These are phyloP conservation scores for Aspergillus panamensis DNA, from an alignment of 495 filamentous ascomycete species.

Conservation along the genomic window DNA sequence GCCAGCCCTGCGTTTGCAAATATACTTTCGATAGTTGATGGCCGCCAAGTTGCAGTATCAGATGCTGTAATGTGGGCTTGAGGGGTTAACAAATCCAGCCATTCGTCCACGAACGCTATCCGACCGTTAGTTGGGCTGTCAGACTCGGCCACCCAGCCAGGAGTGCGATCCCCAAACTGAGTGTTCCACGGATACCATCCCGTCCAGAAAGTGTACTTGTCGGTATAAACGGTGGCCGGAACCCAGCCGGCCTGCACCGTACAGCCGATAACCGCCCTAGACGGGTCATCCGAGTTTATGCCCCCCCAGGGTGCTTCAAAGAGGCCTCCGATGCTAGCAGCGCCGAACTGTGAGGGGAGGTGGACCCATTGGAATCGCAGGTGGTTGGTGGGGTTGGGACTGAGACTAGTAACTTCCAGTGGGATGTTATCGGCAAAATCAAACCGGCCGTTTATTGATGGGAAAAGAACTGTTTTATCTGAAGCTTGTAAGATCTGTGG, in stretches of 20 bases:
- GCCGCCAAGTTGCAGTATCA: too few species aligned
- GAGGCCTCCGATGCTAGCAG: slow-evolving; percentile 13
- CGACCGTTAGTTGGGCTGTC: too few species aligned
- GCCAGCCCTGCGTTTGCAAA: slow-evolving; percentile 3
- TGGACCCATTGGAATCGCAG: slow-evolving; percentile 17
- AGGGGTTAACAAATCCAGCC: slow-evolving; percentile 18
- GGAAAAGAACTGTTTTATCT: too few species aligned
- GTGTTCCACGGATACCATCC: neutral
- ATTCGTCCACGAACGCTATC: slow-evolving; percentile 9
- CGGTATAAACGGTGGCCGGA: slow-evolving; percentile 14
- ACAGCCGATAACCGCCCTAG: slow-evolving; percentile 19
- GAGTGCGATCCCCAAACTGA: neutral
- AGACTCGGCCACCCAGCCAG: too few species aligned
- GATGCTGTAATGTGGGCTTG: neutral
- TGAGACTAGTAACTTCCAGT: neutral
- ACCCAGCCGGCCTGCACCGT: slow-evolving; percentile 20
- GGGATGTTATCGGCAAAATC: too few species aligned
- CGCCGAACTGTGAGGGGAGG: slow-evolving; percentile 9
- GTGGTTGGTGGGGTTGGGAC: neutral
- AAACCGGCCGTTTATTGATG: too few species aligned
- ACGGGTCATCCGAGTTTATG: too few species aligned
- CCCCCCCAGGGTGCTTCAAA: slow-evolving; percentile 15
- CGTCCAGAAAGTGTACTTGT: too few species aligned
- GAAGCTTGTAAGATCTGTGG: too few species aligned
- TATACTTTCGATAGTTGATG: neutral